Evolutionary conservation across 2,329 filamentous ascomycete species (phyloP).

Genomic region (Alternaria metachromatica): DNA sequence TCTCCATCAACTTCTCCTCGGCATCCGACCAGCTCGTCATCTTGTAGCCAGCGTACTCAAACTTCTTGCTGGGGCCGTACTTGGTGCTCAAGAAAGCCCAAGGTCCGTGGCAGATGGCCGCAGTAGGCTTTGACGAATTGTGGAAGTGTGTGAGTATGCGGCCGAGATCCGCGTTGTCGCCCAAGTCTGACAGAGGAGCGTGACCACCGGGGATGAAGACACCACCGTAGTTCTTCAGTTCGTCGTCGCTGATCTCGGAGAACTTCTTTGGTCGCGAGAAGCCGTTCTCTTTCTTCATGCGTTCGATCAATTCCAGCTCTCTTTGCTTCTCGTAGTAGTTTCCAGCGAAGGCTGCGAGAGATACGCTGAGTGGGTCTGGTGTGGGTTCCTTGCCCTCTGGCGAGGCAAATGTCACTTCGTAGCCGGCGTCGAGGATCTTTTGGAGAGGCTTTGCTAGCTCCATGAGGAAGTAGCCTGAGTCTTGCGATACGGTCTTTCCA

Average conservation of each 20-base stretch:
- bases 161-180: constrained; percentile 52
- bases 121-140: constrained; percentile 51
- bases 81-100: constrained; percentile 55
- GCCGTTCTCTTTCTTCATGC: constrained; percentile 56
- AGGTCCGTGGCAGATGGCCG: constrained; percentile 56
- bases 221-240: constrained; percentile 49
- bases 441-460: constrained; percentile 42
- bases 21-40: constrained; percentile 55
- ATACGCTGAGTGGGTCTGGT: constrained; percentile 53
- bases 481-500: constrained; percentile 33
- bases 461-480: constrained; percentile 44
- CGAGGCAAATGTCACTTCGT: constrained; percentile 56
- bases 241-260: constrained; percentile 48
- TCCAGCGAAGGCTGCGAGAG: constrained; percentile 53
- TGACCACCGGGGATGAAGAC: constrained; percentile 57
- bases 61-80: constrained; percentile 40
- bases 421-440: constrained; percentile 38
- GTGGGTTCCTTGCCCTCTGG: constrained; percentile 52
- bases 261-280: constrained; percentile 51
- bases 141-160: constrained; percentile 54
- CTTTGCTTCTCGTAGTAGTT: constrained; percentile 54
- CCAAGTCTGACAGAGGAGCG: constrained; percentile 53
- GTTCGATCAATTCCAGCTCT: constrained; percentile 52
- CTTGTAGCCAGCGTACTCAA: constrained; percentile 56
- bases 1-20: constrained; percentile 57